Evolutionary conservation across 495 filamentous ascomycete genomes (phyloP).

Genomic region (Hypoxylon fragiforme): DNA sequence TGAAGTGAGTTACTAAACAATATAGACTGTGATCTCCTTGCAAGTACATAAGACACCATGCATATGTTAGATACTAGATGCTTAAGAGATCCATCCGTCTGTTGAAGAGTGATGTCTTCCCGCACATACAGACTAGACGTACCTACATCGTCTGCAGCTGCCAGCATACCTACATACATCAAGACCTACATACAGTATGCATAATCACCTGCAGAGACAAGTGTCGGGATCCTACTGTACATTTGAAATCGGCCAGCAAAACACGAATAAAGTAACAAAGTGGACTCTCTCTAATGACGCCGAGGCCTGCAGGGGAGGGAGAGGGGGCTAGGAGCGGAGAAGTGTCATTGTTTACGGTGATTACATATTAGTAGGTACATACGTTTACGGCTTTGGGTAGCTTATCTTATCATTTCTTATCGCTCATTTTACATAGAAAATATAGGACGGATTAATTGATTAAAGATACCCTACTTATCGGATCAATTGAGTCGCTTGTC

Average conservation of each 20-base stretch:
- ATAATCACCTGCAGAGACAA: constrained; percentile 4
- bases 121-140: no score
- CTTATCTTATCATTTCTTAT: constrained; percentile 36
- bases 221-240: not conserved
- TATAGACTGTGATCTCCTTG: no score
- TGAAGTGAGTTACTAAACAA: no score
- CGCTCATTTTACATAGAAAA: no score
- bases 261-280: constrained; percentile 1
- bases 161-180: not conserved
- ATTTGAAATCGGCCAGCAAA: not conserved
- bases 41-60: no score
- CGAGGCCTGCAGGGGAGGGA: constrained; percentile 16
- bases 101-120: no score
- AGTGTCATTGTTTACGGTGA: no score
- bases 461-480: constrained; percentile 12
- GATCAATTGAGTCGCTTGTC: constrained; percentile 17
- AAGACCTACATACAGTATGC: constrained; percentile 1
- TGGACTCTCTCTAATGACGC: constrained; percentile 3
- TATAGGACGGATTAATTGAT: constrained; percentile 22
- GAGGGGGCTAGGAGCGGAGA: not conserved
- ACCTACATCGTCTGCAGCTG: no score
- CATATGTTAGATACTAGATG: no score
- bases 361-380: no score
- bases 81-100: no score
- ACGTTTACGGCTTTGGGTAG: no score